A percentile compares a stretch with the other conserved stretches of the same genome.
These are phyloP conservation scores for Neoscytalidium dimidiatum DNA, from an alignment of 2,329 filamentous ascomycete genomes.

Conservation along the genomic window DNA sequence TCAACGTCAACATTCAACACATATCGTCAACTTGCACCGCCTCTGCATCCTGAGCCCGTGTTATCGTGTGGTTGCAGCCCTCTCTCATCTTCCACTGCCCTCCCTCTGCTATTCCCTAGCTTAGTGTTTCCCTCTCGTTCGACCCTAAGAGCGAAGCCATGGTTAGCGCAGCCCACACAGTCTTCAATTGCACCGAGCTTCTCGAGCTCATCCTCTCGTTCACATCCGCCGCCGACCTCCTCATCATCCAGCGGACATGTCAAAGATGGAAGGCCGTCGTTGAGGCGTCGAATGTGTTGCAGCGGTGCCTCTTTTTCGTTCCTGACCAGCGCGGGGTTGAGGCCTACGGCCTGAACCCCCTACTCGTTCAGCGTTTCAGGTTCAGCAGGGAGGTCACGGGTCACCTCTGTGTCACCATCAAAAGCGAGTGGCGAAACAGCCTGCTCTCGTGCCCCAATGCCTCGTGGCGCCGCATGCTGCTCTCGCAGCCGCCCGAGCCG, in stretches of 20 bases:
- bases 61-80: background rate
- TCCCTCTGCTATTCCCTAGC: background rate
- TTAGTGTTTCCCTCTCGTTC: no score
- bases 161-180: background rate
- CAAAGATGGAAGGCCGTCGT: background rate
- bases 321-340: background rate
- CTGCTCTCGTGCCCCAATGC: background rate
- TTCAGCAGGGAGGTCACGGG: background rate
- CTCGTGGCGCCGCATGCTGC: slow-evolving; percentile 7
- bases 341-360: slow-evolving; percentile 1
- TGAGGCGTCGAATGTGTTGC: background rate
- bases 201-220: slow-evolving; percentile 7
- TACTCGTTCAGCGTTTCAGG: background rate
- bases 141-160: background rate
- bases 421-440: background rate
- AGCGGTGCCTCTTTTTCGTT: background rate
- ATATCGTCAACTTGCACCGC: background rate
- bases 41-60: background rate
- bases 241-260: background rate
- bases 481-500: slow-evolving; percentile 3
- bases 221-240: background rate
- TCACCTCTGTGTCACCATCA: background rate
- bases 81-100: background rate
- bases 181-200: background rate
- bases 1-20: background rate